A percentile compares a stretch with the other conserved stretches of the same genome.
These are phyloP conservation scores for Annulohypoxylon maeteangense DNA, from an alignment of 495 filamentous ascomycete genomes.

Conservation along the genomic window DNA sequence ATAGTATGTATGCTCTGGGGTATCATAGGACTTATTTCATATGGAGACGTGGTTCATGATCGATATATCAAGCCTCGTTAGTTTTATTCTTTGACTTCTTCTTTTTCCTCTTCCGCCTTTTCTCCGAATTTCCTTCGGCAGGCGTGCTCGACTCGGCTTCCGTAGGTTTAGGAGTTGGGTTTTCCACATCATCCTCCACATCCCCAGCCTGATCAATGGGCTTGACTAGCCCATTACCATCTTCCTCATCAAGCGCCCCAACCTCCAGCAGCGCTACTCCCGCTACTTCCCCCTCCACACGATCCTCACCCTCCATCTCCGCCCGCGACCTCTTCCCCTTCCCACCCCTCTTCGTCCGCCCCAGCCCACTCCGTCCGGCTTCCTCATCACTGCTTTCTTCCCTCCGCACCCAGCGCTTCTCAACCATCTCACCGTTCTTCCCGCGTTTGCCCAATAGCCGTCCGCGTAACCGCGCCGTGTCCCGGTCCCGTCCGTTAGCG, in stretches of 20 bases:
- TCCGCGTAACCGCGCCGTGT: conserved; percentile 43
- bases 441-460: conserved; percentile 47
- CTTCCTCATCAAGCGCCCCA: conserved; percentile 1
- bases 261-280: not conserved
- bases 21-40: not conserved
- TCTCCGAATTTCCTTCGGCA: conserved; percentile 60
- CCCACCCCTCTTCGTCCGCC: conserved; percentile 56
- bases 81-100: conserved; percentile 45
- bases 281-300: conserved; percentile 11
- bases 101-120: conserved; percentile 64
- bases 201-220: not conserved
- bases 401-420: conserved; percentile 33
- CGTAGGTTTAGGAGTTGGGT: not conserved
- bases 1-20: not conserved
- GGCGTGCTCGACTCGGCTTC: conserved; percentile 16
- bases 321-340: conserved; percentile 42
- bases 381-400: conserved; percentile 69
- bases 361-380: conserved; percentile 66
- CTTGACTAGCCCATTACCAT: not conserved
- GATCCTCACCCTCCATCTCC: conserved; percentile 15
- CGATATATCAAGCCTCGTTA: conserved; percentile 18
- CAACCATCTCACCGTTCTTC: conserved; percentile 12
- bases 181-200: conserved; percentile 10
- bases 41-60: not conserved
- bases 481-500: conserved; percentile 13